Evolutionary conservation across 805 yeast species (phyloP), one percentile per base, ranked within the genome.

Genomic region (Candida tibetensis): DNA sequence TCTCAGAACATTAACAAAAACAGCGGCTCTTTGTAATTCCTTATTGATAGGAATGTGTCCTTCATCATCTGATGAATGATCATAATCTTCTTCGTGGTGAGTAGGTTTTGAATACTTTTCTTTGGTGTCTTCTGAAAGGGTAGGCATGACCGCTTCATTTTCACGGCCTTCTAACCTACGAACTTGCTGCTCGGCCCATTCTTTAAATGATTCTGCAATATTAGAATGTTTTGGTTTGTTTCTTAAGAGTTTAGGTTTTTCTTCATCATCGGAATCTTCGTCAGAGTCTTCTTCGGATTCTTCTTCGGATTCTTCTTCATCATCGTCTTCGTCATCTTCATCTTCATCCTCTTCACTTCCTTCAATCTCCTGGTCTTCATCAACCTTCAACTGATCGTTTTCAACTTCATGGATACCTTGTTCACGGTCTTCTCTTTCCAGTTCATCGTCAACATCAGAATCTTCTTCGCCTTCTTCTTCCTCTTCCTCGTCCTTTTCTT

Each of bases 171-270:
- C 86, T 28, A 79, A 63, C 43, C 74, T 69, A 41, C 82, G 77
- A 3, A 81, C 76, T 52, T 85, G 85, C 25, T 72, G 62, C 47
- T 82, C 85, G 0, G 96, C 96, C 98, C 99, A 93, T 14, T 76
- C 76, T 60, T 85, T 86, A 69, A 93, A 93, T 13, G 79, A 75
- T 26, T 71, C 69, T 2, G 71, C 72, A 0, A 49, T 65, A 21
- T 70, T 56, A 0, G 74, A 66, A 45, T 71, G 81, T 26, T 66
- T 63, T 28, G 73, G 73, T 50, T 67, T 74, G 22, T 55, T 60
- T 27, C 56, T 53, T n/a, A 65, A 44, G 15, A 67, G 53, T 32
- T 58, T 47, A 2, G 72, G 69, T 10, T 46, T 46, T 1, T 57
- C 66, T 1, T 46, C 57, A 4, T 62, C 63, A 3, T 47, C 54